phyloP scores from a whole-genome alignment of 805 yeast species.

The Cyberlindnera meyerae region DNA sequence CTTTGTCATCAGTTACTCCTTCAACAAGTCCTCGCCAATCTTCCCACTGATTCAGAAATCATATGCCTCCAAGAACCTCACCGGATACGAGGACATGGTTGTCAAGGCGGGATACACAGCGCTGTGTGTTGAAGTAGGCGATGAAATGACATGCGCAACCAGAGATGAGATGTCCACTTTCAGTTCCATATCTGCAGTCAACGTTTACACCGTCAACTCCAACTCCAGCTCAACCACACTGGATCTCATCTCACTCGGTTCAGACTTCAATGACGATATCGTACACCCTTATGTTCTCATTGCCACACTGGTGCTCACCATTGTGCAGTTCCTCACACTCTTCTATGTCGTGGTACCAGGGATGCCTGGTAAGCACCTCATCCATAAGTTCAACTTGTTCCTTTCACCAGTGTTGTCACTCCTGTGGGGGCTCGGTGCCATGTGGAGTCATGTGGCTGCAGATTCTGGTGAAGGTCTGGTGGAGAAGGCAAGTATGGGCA shows the following conservation, averaged over 20 bases:
- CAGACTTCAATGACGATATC: constrained; percentile 38
- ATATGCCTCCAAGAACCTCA: constrained; percentile 28
- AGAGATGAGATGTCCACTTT: constrained; percentile 26
- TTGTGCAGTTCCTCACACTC: constrained; percentile 37
- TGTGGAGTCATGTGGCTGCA: constrained; percentile 57
- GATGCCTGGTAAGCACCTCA: constrained; percentile 36
- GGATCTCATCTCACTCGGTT: constrained; percentile 44
- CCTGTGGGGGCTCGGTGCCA: constrained; percentile 61
- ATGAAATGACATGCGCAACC: constrained; percentile 34
- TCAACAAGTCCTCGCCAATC: constrained; percentile 42
- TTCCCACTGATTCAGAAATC: constrained; percentile 36
- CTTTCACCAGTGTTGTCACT: constrained; percentile 36
- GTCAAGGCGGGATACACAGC: constrained; percentile 54
- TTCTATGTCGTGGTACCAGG: constrained; percentile 44
- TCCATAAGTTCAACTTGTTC: constrained; percentile 27
- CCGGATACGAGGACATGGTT: constrained; percentile 35
- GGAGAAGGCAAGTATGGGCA: constrained; percentile 45
- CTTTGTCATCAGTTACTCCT: constrained; percentile 44
- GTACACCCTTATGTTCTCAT: constrained; percentile 53
- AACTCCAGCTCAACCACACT: constrained; percentile 31
- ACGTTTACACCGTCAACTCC: constrained; percentile 30
- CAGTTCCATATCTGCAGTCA: constrained; percentile 28
- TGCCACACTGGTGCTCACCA: constrained; percentile 40
- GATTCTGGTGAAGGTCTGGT: constrained; percentile 40
- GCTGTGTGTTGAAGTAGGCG: constrained; percentile 42